phyloP scores from a whole-genome alignment of 805 yeast genomes.

The Saccharomycopsis sp. region DNA sequence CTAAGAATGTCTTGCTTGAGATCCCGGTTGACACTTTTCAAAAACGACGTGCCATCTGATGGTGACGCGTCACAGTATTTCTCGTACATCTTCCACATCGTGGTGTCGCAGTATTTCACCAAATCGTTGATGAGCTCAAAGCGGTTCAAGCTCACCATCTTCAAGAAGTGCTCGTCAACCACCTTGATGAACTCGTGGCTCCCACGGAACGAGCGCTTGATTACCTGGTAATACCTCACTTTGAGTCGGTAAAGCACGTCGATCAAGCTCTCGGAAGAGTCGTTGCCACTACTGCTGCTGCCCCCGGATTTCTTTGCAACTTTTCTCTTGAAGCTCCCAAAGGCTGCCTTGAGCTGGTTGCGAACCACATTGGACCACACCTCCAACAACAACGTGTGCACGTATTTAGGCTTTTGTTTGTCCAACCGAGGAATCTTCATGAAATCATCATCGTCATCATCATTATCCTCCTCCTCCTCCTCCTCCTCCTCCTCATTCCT shows the following conservation, averaged over 20 bases:
- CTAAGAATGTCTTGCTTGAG: neutral
- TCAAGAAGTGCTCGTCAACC: neutral
- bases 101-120: constrained; percentile 13
- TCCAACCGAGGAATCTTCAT: neutral
- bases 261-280: neutral
- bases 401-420: too few relatives aligned
- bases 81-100: constrained; percentile 1
- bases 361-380: neutral
- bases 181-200: neutral
- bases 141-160: constrained; percentile 8
- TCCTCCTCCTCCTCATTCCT: neutral
- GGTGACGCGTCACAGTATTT: neutral
- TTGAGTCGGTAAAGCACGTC: neutral
- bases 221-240: neutral
- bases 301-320: neutral
- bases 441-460: neutral
- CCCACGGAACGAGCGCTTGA: constrained; percentile 1
- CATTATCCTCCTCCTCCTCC: constrained; percentile 1
- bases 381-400: neutral
- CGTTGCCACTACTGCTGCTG: neutral
- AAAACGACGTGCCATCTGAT: neutral
- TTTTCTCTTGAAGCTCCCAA: neutral
- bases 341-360: constrained; percentile 1
- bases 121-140: constrained; percentile 14
- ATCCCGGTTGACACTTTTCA: neutral